phyloP scores from a whole-genome alignment of 257 asterid species.

The Coffea eugenioides region DNA sequence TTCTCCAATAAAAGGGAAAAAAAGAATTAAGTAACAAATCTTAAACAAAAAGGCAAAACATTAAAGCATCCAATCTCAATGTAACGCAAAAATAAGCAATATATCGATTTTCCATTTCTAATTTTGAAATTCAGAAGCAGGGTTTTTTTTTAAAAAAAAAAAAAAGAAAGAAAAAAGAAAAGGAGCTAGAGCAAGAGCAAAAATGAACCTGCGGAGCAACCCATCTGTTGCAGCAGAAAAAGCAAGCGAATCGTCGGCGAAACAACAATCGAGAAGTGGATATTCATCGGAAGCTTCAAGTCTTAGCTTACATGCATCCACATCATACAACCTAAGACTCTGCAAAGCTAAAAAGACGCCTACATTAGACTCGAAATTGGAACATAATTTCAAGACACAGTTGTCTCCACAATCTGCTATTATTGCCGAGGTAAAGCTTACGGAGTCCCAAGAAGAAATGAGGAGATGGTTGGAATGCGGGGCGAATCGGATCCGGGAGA shows the following conservation, averaged over 20 bases:
- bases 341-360: slow-evolving; percentile 23
- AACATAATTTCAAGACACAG: background rate
- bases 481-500: slow-evolving; percentile 82
- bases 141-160: background rate
- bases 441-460: slow-evolving; percentile 89
- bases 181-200: background rate
- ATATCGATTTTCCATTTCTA: background rate
- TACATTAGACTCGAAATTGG: background rate
- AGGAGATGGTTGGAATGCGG: slow-evolving; percentile 66
- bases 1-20: background rate
- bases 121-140: background rate
- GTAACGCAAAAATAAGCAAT: no score
- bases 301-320: slow-evolving; percentile 55
- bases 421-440: slow-evolving; percentile 21
- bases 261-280: slow-evolving; percentile 77
- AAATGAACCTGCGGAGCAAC: slow-evolving; percentile 58
- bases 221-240: slow-evolving; percentile 72
- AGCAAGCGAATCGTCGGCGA: slow-evolving; percentile 58
- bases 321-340: slow-evolving; percentile 81
- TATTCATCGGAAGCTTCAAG: slow-evolving; percentile 46
- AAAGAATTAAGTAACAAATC: background rate
- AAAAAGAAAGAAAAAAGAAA: background rate
- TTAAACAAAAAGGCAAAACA: background rate
- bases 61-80: background rate
- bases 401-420: no score